Base-by-base conservation (phyloP, 75 land plant genomes). In the Gnetum montanum region DNA sequence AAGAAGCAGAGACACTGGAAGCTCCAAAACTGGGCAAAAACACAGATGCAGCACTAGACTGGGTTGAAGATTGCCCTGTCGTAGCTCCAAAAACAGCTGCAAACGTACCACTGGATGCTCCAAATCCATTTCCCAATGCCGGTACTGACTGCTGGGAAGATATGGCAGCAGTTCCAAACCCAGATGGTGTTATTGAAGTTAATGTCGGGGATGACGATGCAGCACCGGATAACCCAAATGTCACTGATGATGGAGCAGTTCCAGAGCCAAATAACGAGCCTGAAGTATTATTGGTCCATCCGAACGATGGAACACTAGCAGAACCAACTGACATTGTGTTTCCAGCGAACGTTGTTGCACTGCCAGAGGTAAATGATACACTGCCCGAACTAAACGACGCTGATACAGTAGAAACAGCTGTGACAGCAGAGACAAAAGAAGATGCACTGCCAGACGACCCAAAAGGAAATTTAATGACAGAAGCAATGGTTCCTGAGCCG, bases 101-200 rank as follows among this genome's bases (percentile, higher is more conserved):
- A n/a, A n/a, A n/a, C n/a, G n/a, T n/a, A n/a, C n/a, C n/a, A n/a
- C n/a, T n/a, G n/a, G n/a, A n/a, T n/a, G n/a, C 35, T 18, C 55
- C 55, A 52, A 52, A 52, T 36, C 55, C 55, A 20, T 34, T 31
- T 52, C 55, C 55, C 31, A 52, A 52, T 34, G 25, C 8, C 15
- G 37, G 7, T 30, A 8, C 3, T 3, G 37, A 10, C 22, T 23
- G 34, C 31, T 31, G 36, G 0, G 55, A 52, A 33, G 55, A 52
- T 19, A 25, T 18, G 0, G 37, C 23, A 33, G 55, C 31, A 52
- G 55, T 36, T 8, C n/a, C 31, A 16, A 22, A 50, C 19, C 55
- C 36, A 52, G 20, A 52, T 30, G n/a, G n/a, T n/a, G n/a, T n/a
- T n/a, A n/a, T n/a, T n/a, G n/a, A n/a, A n/a, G n/a, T n/a, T n/a